Conservation (phyloP, 2,329 filamentous ascomycete species). For the Clarireedia hainanense region DNA sequence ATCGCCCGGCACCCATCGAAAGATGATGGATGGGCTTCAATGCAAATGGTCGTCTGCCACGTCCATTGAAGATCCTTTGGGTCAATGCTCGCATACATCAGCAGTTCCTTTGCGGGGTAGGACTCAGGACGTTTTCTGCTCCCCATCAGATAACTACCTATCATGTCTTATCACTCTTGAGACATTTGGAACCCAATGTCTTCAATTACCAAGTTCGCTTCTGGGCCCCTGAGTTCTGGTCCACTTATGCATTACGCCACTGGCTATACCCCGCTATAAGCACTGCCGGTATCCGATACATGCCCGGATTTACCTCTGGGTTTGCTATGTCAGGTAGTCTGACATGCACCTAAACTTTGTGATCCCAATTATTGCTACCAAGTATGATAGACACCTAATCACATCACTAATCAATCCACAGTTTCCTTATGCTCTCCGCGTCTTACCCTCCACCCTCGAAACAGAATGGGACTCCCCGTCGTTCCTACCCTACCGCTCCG, state of each 20-base stretch:
- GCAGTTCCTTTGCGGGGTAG: conserved; percentile 5
- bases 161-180: too few relatives aligned
- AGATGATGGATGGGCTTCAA: background rate
- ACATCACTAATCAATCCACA: conserved; percentile 30
- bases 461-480: conserved; percentile 57
- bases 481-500: conserved; percentile 61
- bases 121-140: background rate
- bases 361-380: background rate
- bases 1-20: background rate
- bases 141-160: background rate
- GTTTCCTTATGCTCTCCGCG: conserved; percentile 70
- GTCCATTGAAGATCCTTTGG: background rate
- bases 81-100: conserved; percentile 3
- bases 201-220: background rate
- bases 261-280: conserved; percentile 2
- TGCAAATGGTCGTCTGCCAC: conserved; percentile 7
- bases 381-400: background rate
- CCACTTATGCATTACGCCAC: background rate
- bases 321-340: background rate
- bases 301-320: background rate
- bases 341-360: background rate
- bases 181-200: background rate
- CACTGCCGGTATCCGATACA: conserved; percentile 1
- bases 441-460: conserved; percentile 55
- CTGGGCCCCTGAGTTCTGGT: background rate